A percentile compares a stretch with the other conserved stretches of the same genome.
phyloP scores from a whole-genome alignment of 306 rosid species.

The Alnus glutinosa region DNA sequence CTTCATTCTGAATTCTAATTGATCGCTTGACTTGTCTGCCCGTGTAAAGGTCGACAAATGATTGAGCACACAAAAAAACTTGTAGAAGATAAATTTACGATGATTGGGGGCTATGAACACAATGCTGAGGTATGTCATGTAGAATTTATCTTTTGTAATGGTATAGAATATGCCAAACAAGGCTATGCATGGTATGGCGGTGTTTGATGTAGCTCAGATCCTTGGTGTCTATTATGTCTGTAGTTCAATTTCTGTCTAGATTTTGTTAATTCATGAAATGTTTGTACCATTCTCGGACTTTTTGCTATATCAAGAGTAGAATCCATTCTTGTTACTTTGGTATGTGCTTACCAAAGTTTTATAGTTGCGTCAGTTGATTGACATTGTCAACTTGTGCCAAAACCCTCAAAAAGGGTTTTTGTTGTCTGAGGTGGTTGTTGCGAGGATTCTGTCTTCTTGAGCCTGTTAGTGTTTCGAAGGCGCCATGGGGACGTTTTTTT shows the following conservation, averaged over 20 bases:
- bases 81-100: conserved; percentile 84
- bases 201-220: conserved; percentile 11
- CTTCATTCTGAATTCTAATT: conserved; percentile 23
- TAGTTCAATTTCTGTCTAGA: conserved; percentile 3
- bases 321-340: neutral
- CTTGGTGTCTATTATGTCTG: conserved; percentile 9
- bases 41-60: conserved; percentile 84
- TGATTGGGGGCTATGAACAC: conserved; percentile 72
- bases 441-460: no score
- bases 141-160: conserved; percentile 19
- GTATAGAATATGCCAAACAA: conserved; percentile 11
- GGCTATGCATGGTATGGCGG: conserved; percentile 7
- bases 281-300: neutral
- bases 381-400: neutral
- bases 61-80: conserved; percentile 88
- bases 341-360: neutral
- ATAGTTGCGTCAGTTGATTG: neutral
- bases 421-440: neutral
- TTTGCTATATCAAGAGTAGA: neutral
- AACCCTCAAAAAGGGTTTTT: neutral
- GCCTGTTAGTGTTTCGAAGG: no score
- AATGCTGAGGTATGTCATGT: conserved; percentile 71
- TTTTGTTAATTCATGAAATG: neutral
- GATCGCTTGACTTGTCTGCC: conserved; percentile 33
- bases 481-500: no score